Conservation (phyloP, 129 eudicot species). For the Flaveria bidentis region DNA sequence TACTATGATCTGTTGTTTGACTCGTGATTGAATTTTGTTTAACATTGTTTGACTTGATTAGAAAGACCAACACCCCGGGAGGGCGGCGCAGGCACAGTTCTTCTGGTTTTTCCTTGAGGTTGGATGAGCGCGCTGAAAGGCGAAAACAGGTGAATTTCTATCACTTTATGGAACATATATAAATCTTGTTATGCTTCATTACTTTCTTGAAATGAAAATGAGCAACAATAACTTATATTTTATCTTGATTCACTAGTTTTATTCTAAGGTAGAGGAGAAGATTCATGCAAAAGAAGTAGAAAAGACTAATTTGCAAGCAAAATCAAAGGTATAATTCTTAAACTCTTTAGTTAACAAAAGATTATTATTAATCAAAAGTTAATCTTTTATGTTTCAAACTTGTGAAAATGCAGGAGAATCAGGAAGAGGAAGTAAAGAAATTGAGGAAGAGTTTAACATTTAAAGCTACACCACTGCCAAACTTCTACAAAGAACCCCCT, state of each 20-base stretch:
- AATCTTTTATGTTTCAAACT: neutral
- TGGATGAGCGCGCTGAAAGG: constrained; percentile 86
- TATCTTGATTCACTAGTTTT: constrained; percentile 49
- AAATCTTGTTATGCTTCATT: neutral
- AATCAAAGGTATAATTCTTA: constrained; percentile 65
- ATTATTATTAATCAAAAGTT: neutral
- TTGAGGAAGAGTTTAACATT: constrained; percentile 81
- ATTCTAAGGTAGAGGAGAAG: constrained; percentile 76
- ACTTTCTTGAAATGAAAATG: neutral
- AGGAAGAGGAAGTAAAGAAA: constrained; percentile 73
- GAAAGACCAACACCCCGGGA: constrained; percentile 28
- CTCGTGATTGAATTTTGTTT: neutral
- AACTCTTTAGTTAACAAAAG: constrained; percentile 11
- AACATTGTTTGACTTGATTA: constrained; percentile 2
- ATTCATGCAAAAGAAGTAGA: constrained; percentile 77
- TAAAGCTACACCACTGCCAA: constrained; percentile 92
- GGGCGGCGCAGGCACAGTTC: constrained; percentile 45
- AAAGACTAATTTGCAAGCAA: constrained; percentile 58
- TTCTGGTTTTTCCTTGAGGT: constrained; percentile 60
- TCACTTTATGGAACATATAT: neutral
- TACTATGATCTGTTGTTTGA: constrained; percentile 4
- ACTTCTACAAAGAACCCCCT: constrained; percentile 87
- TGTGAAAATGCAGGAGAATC: constrained; percentile 58
- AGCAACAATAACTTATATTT: constrained; percentile 5
- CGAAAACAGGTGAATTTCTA: constrained; percentile 59